Conservation (phyloP, 1,139 yeast genomes). For the Geotrichum candidum region DNA sequence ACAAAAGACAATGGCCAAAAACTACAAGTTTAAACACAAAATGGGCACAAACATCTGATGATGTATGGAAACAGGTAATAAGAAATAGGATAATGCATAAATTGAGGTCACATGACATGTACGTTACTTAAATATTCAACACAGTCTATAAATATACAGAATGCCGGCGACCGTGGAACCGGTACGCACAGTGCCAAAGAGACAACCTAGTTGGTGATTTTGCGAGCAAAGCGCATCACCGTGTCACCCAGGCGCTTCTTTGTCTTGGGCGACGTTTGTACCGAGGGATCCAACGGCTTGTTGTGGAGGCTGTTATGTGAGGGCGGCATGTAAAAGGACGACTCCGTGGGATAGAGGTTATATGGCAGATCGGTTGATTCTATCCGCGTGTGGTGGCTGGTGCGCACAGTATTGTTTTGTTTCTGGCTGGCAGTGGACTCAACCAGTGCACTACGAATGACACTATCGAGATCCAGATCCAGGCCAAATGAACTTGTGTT, state of each 20-base stretch:
- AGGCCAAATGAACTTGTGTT: neutral
- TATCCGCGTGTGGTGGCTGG: constrained; percentile 1
- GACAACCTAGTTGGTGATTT: constrained; percentile 1
- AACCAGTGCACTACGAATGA: constrained; percentile 9
- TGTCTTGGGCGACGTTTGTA: neutral
- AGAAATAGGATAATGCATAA: neutral
- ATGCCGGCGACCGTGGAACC: neutral
- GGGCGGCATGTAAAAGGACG: constrained; percentile 1
- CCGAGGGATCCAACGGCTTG: neutral
- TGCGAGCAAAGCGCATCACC: constrained; percentile 6
- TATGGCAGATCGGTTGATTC: neutral
- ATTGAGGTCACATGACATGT: neutral
- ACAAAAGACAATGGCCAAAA: no score
- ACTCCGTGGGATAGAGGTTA: neutral
- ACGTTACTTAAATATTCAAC: neutral
- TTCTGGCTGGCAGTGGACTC: neutral
- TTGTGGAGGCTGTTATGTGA: neutral
- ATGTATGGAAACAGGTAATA: no score
- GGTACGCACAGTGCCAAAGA: neutral
- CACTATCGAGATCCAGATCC: constrained; percentile 6
- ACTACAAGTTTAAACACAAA: no score
- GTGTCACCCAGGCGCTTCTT: constrained; percentile 1
- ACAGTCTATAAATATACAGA: neutral
- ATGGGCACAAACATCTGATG: neutral
- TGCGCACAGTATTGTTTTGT: neutral